Evolutionary conservation across 225 moss, liverwort and hornwort species (phyloP), one percentile per base, ranked within the genome.

Genomic region (Pleurozium schreberi): DNA sequence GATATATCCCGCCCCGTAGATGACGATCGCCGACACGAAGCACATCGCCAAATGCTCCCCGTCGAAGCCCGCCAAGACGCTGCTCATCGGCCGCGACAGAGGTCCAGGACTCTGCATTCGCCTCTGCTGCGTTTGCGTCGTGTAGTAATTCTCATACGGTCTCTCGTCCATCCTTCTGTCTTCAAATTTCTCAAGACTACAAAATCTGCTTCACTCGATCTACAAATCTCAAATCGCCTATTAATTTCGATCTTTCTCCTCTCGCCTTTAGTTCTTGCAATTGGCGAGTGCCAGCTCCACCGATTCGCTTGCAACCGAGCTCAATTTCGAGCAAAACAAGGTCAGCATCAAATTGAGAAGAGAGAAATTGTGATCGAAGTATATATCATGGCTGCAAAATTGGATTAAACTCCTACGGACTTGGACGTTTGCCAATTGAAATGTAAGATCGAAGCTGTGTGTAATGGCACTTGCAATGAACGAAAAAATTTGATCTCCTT

Each of bases 1-100:
- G 58, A 93, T 65, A 88, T 93, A 93, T 60, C 93, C 93, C 76
- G 93, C 93, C 18, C 87, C 91, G 61, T 93, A 93, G 70, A 93
- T 80, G 70, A 93, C 60, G 50, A 93, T 50, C 40, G 87, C 89
- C 20, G 91, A 83, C 65, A 93, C 82, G n/a, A 93, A 21, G 86
- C 91, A 91, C 81, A 91, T 80, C 58, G 83, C 89, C 82, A 93
- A 14, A 80, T 93, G 91, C 89, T 91, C 91, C 31, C 83, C 93
- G 66, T 93, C 88, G 85, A 91, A 93, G 52, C 93, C 93, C 71
- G 85, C 76, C 78, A 93, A 83, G 79, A 91, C 66, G 85, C 89
- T 93, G 82, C 43, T 82, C 52, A 88, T 43, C 3, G 93, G 91
- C 86, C 68, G 70, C 81, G 89, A 82, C 85, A 91, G 55, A 64